Evolutionary conservation across 2,329 filamentous ascomycete genomes (phyloP), one percentile per base, ranked within the genome.

Genomic region (Cadophora sp.): DNA sequence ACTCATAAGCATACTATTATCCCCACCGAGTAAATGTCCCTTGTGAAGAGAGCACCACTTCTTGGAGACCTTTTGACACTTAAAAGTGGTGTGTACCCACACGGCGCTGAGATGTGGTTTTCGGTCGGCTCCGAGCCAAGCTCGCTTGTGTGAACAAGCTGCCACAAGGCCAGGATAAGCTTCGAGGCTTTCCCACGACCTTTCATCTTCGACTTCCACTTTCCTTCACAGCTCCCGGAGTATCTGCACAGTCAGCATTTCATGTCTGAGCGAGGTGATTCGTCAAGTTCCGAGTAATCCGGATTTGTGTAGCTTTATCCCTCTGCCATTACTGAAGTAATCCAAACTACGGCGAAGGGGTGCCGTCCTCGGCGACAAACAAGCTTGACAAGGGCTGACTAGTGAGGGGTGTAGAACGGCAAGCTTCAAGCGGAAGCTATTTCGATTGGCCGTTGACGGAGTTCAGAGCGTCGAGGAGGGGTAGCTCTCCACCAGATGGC

Each of bases 291-390:
- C 56, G 56, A n/a, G 40, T 43, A 43, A 6, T 43, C 40, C 40
- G 40, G 40, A 19, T 19, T 48, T 22, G 19, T 6, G 22, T 19
- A 22, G 4, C n/a, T 48, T 22, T 3, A n/a, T 19, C 4, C 16
- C 43, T 46, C 37, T 46, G 4, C 19, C 4, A 4, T 46, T n/a
- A n/a, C 6, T 29, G 27, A 31, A 22, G 58, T n/a, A 29, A 12
- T 27, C 58, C 26, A 29, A 46, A 12, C 40, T 46, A 22, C 40
- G 37, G 16, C 37, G 40, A 48, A 19, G 11, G 24, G 12, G 24
- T 37, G 26, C 58, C 24, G 43, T 53, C 31, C 48, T 63, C 61
- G 31, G 61, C 27, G 61, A 55, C 2, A 55, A 34, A 63, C 61
- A 46, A 63, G 43, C 59, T 31, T 27, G 37, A 29, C 58, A 46